Conservation (phyloP, 345 rosid species). For the Rubroshorea leprosula region DNA sequence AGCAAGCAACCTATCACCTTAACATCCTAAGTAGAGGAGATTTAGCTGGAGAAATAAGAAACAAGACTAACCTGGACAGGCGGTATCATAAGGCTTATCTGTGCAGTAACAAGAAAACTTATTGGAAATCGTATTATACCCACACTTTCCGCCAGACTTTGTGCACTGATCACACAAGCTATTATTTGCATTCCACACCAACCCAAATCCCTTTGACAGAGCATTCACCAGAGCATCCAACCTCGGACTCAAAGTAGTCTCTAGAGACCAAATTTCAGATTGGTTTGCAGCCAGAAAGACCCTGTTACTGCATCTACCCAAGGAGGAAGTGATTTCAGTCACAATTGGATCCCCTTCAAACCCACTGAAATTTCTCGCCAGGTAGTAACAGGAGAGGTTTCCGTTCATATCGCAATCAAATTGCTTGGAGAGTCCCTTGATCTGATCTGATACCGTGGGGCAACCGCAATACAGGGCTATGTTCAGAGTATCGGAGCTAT, state of each 20-base stretch:
- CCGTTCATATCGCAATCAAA: conserved; percentile 2
- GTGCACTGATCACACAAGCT: conserved; percentile 13
- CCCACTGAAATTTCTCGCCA: background rate
- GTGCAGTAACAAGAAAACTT: conserved; percentile 7
- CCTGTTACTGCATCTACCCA: background rate
- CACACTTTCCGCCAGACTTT: conserved; percentile 20
- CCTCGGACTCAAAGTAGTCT: fast-evolving
- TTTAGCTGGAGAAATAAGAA: background rate
- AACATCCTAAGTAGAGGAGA: background rate
- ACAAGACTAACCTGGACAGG: background rate
- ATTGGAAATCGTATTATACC: background rate
- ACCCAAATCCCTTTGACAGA: conserved; percentile 23
- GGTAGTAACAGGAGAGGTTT: background rate
- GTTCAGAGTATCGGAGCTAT: background rate
- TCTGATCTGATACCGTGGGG: background rate
- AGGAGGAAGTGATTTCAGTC: background rate
- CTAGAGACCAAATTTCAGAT: background rate
- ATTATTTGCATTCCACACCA: conserved; percentile 18
- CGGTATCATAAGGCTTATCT: background rate
- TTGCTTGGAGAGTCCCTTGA: background rate
- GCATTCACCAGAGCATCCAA: background rate
- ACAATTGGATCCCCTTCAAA: background rate
- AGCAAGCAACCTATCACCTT: too few relatives aligned
- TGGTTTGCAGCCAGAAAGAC: conserved; percentile 16
- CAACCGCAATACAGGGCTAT: conserved; percentile 24